Percentiles rank a stretch among this genome's conserved stretches.
phyloP scores from a whole-genome alignment of 1,284 basidiomycete genomes.

The Phellopilus nigrolimitatus region DNA sequence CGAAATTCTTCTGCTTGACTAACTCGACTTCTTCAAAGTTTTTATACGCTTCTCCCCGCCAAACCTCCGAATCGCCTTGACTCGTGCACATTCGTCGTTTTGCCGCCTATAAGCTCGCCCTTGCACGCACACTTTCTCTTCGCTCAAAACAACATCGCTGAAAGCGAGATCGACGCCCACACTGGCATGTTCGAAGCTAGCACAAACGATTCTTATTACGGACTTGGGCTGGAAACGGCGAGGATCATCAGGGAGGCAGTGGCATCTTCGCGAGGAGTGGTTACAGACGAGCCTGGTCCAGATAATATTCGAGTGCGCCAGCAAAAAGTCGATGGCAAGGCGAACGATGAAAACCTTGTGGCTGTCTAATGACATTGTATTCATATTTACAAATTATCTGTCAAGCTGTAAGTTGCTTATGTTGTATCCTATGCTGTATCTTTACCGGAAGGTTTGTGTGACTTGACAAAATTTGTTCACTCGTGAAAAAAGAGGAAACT shows the following conservation, averaged over 20 bases:
- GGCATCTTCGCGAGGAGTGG: slow-evolving; percentile 26
- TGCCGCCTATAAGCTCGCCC: slow-evolving; percentile 55
- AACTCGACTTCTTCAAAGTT: slow-evolving; percentile 41
- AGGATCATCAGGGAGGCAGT: slow-evolving; percentile 56
- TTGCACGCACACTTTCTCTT: slow-evolving; percentile 54
- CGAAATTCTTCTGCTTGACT: slow-evolving; percentile 6
- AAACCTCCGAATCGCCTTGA: slow-evolving; percentile 46
- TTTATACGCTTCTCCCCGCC: slow-evolving; percentile 72
- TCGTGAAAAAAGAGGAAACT: too few relatives aligned
- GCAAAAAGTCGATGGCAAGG: neutral
- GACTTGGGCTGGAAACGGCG: slow-evolving; percentile 68
- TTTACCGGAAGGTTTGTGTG: too few relatives aligned
- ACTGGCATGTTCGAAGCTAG: slow-evolving; percentile 82
- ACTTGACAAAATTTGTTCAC: too few relatives aligned
- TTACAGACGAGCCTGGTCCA: slow-evolving; percentile 16
- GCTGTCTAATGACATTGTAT: slow-evolving; percentile 1
- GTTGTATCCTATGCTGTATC: too few relatives aligned
- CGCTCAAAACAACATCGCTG: slow-evolving; percentile 59
- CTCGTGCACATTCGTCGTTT: slow-evolving; percentile 70
- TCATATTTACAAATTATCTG: neutral
- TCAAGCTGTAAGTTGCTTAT: too few relatives aligned
- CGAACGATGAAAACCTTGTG: slow-evolving; percentile 4
- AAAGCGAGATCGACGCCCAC: slow-evolving; percentile 84
- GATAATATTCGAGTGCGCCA: slow-evolving; percentile 4
- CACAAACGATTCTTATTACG: slow-evolving; percentile 89